Conservation (phyloP, 805 yeast species). For the Pichia pseudocactophila region DNA sequence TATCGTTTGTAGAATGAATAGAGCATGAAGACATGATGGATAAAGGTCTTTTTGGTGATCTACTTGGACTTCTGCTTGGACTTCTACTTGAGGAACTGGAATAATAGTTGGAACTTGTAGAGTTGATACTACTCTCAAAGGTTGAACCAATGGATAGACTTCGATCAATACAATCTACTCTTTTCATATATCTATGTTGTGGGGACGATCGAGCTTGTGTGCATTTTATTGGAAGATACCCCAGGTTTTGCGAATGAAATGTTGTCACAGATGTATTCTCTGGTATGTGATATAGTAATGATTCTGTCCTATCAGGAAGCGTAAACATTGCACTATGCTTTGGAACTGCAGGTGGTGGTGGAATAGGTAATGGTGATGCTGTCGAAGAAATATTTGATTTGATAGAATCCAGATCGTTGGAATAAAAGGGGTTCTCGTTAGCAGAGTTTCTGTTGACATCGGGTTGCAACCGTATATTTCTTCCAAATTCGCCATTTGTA, state of each 20-base stretch:
- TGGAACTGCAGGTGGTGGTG: slow-evolving; percentile 12
- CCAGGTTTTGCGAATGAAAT: slow-evolving; percentile 9
- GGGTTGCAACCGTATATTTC: not conserved
- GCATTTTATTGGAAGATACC: slow-evolving; percentile 5
- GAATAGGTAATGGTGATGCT: not conserved
- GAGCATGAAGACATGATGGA: slow-evolving; percentile 1
- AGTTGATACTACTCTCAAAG: not conserved
- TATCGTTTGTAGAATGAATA: not conserved
- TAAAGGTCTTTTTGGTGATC: not conserved
- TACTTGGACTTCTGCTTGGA: not conserved
- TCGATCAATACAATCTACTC: not conserved
- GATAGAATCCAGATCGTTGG: not conserved
- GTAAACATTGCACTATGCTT: slow-evolving; percentile 6
- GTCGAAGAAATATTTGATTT: not conserved
- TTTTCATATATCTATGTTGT: slow-evolving; percentile 6
- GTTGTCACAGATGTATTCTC: slow-evolving; percentile 14
- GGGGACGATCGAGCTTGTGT: not conserved
- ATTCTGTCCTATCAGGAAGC: slow-evolving; percentile 9
- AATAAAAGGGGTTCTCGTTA: slow-evolving; percentile 5
- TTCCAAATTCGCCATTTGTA: slow-evolving; percentile 14
- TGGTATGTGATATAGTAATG: slow-evolving; percentile 14
- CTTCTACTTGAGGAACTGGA: not conserved
- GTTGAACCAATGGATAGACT: not conserved
- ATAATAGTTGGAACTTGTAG: not conserved
- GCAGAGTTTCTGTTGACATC: not conserved